These are phyloP conservation scores for Tulasnella sp. DNA, from an alignment of 768 basidiomycete genomes.

Conservation along the genomic window DNA sequence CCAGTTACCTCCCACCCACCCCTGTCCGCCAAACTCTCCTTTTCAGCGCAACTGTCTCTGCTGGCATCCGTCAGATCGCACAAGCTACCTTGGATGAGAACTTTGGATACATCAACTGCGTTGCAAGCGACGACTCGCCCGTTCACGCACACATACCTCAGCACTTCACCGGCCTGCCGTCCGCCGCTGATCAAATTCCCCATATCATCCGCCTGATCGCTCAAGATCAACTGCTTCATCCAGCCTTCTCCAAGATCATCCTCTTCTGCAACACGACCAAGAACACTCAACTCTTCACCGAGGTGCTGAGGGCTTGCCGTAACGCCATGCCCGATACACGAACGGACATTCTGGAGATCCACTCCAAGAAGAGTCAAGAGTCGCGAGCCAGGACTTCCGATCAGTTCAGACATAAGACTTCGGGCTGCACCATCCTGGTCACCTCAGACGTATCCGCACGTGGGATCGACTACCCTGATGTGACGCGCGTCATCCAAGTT, in stretches of 20 bases:
- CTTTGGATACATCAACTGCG: constrained; percentile 64
- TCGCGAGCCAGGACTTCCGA: constrained; percentile 46
- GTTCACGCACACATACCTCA: constrained; percentile 72
- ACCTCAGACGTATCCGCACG: constrained; percentile 84
- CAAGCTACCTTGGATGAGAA: constrained; percentile 44
- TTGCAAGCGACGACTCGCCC: constrained; percentile 46
- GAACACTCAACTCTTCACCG: constrained; percentile 64
- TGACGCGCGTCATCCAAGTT: constrained; percentile 84
- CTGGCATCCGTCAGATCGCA: constrained; percentile 59
- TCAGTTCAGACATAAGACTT: constrained; percentile 44
- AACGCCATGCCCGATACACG: constrained; percentile 37
- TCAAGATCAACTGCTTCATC: constrained; percentile 73
- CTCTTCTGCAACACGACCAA: constrained; percentile 81
- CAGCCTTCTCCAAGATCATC: constrained; percentile 58
- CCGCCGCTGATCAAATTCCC: constrained; percentile 56
- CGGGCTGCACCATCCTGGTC: constrained; percentile 53
- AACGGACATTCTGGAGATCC: constrained; percentile 65
- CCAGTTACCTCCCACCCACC: constrained; percentile 44
- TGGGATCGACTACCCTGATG: constrained; percentile 80
- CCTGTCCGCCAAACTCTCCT: constrained; percentile 80
- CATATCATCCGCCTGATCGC: constrained; percentile 70
- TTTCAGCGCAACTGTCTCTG: constrained; percentile 80
- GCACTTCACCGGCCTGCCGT: constrained; percentile 63
- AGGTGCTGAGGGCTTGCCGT: constrained; percentile 44
- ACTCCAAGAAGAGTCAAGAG: constrained; percentile 60